A percentile compares a stretch with the other conserved stretches of the same genome.
Conservation (phyloP, 1,139 yeast genomes). For the Hyphopichia wangnamkhiaoensis region DNA sequence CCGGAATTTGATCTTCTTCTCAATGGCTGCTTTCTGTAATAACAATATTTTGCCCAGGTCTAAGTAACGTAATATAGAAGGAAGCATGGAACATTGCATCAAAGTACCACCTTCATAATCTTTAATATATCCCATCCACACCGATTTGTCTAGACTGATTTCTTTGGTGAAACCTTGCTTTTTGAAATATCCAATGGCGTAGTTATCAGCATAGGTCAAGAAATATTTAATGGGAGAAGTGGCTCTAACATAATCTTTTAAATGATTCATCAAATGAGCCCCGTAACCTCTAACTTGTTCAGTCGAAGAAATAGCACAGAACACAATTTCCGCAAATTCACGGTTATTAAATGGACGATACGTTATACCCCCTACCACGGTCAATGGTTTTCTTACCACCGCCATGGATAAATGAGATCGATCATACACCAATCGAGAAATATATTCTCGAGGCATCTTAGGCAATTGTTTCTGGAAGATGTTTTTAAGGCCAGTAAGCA, state of each 20-base stretch:
- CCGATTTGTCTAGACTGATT: slow-evolving; percentile 75
- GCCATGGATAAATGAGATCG: slow-evolving; percentile 95
- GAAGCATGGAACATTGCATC: slow-evolving; percentile 96
- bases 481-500: slow-evolving; percentile 90
- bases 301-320: slow-evolving; percentile 95
- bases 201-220: slow-evolving; percentile 95
- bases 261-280: slow-evolving; percentile 96
- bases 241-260: slow-evolving; percentile 90
- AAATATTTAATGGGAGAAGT: slow-evolving; percentile 87
- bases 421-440: slow-evolving; percentile 91
- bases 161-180: slow-evolving; percentile 98
- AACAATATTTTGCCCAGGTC: slow-evolving; percentile 85
- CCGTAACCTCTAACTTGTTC: slow-evolving; percentile 99
- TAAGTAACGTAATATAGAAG: slow-evolving; percentile 73
- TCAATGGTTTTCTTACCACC: slow-evolving; percentile 86
- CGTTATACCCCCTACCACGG: slow-evolving; percentile 97
- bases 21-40: slow-evolving; percentile 88
- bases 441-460: slow-evolving; percentile 97
- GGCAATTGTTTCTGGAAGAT: slow-evolving; percentile 97
- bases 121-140: slow-evolving; percentile 98
- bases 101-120: slow-evolving; percentile 99
- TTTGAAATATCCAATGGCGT: slow-evolving; percentile 97
- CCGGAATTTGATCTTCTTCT: slow-evolving; percentile 76
- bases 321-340: slow-evolving; percentile 95
- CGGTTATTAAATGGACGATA: slow-evolving; percentile 90